phyloP scores from a whole-genome alignment of 129 eudicot species.

The Escallonia herrerae region DNA sequence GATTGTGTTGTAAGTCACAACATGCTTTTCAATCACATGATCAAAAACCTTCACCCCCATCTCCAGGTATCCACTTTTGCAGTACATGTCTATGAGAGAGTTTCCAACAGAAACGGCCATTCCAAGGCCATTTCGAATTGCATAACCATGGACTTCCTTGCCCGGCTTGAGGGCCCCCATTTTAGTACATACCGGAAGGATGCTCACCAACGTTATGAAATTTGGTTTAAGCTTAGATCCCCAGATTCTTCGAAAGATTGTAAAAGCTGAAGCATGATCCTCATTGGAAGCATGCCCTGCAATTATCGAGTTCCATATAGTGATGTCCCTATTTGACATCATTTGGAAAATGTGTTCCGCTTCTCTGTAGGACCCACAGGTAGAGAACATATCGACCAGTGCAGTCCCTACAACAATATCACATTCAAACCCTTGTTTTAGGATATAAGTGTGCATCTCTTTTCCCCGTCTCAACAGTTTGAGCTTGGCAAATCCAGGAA shows the following conservation, averaged over 20 bases:
- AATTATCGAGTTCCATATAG: conserved; percentile 23
- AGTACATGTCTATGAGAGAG: conserved; percentile 27
- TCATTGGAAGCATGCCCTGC: conserved; percentile 13
- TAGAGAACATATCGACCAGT: conserved; percentile 21
- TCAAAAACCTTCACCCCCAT: conserved; percentile 22
- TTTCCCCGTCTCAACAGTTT: conserved; percentile 18
- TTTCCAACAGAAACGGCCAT: conserved; percentile 21
- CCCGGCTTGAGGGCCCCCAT: conserved; percentile 26
- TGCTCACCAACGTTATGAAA: conserved; percentile 27
- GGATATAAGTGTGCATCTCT: conserved; percentile 19
- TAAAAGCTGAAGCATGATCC: conserved; percentile 13
- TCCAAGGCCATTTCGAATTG: conserved; percentile 10
- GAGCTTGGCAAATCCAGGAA: conserved; percentile 26
- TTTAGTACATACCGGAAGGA: conserved; percentile 29
- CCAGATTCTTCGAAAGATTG: conserved; percentile 21
- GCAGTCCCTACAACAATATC: conserved; percentile 32
- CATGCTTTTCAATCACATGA: conserved; percentile 20
- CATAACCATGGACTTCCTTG: conserved; percentile 27
- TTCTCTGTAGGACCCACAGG: conserved; percentile 19
- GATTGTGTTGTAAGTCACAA: conserved; percentile 23
- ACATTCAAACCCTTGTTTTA: conserved; percentile 25
- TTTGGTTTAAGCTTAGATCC: conserved; percentile 18
- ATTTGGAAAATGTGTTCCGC: conserved; percentile 7
- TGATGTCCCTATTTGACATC: conserved; percentile 19
- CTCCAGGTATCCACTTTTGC: conserved; percentile 27